Percentiles rank a stretch among this genome's conserved stretches.
These are phyloP conservation scores for Prunus fruticosa DNA, from an alignment of 306 rosid genomes.

Conservation along the genomic window DNA sequence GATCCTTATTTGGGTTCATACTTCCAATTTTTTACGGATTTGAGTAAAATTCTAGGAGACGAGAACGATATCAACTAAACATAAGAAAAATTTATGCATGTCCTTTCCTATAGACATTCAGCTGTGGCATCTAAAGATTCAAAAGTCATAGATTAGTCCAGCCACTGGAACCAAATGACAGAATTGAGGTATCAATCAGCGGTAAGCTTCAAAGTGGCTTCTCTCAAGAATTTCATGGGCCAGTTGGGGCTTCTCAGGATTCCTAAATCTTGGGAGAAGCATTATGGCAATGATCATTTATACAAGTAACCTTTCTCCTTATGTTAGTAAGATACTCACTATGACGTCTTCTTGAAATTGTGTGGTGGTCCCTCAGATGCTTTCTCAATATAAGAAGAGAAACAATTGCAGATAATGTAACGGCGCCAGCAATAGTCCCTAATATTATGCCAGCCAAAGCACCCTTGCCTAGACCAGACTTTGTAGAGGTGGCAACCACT, in stretches of 20 bases:
- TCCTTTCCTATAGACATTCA: not conserved
- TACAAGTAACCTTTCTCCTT: not conserved
- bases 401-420: slow-evolving; percentile 56
- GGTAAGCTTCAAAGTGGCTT: not conserved
- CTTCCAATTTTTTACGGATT: not conserved
- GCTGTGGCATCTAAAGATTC: not conserved
- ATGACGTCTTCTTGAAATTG: slow-evolving; percentile 51
- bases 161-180: not conserved
- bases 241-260: not conserved
- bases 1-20: not conserved
- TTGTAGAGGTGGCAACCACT: slow-evolving; percentile 31
- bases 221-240: not conserved
- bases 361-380: slow-evolving; percentile 27
- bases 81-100: not conserved
- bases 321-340: slow-evolving; percentile 53
- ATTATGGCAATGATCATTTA: not conserved
- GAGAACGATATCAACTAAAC: not conserved
- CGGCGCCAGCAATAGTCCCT: slow-evolving; percentile 71
- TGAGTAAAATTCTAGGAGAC: not conserved
- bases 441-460: slow-evolving; percentile 68
- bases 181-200: not conserved
- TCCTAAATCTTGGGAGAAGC: slow-evolving; percentile 1
- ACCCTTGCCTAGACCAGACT: slow-evolving; percentile 56
- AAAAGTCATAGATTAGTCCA: not conserved
- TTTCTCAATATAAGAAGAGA: slow-evolving; percentile 57